These are phyloP conservation scores for Thielaviopsis ethacetica DNA, from an alignment of 2,329 filamentous ascomycete genomes.

Conservation along the genomic window DNA sequence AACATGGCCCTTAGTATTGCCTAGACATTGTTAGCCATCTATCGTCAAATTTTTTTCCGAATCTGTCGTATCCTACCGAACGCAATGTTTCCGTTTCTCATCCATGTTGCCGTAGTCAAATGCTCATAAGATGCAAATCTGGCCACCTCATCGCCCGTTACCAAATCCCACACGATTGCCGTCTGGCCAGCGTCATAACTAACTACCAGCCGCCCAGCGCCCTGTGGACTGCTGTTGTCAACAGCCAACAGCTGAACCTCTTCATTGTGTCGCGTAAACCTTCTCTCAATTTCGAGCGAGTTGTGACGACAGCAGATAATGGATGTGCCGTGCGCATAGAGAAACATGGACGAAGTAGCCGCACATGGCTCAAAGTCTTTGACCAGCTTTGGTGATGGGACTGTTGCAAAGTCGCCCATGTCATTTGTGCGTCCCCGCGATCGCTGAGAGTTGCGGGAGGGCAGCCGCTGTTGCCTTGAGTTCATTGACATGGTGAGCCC, in stretches of 20 bases:
- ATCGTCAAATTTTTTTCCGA: neutral
- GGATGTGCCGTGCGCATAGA: constrained; percentile 69
- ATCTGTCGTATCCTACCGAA: constrained; percentile 53
- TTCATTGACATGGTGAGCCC: constrained; percentile 3
- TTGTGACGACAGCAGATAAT: constrained; percentile 87
- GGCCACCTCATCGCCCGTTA: constrained; percentile 78
- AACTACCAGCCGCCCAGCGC: constrained; percentile 70
- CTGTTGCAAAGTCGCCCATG: constrained; percentile 10
- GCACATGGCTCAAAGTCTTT: constrained; percentile 71
- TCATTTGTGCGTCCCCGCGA: constrained; percentile 10
- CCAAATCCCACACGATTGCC: constrained; percentile 90
- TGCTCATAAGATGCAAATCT: constrained; percentile 87
- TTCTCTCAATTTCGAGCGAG: constrained; percentile 71
- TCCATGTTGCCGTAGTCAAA: constrained; percentile 76
- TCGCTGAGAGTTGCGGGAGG: constrained; percentile 3
- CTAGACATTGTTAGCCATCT: constrained; percentile 29
- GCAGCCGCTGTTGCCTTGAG: constrained; percentile 6
- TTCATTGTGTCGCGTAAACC: constrained; percentile 70
- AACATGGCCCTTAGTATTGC: constrained; percentile 81
- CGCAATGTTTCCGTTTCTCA: constrained; percentile 90
- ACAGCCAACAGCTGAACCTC: constrained; percentile 72
- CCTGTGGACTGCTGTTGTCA: constrained; percentile 79
- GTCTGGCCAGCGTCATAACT: constrained; percentile 87
- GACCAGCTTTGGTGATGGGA: constrained; percentile 14
- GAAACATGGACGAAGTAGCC: constrained; percentile 76